These are phyloP conservation scores for Exophiala sp. DNA, from an alignment of 2,329 filamentous ascomycete genomes.

Conservation along the genomic window DNA sequence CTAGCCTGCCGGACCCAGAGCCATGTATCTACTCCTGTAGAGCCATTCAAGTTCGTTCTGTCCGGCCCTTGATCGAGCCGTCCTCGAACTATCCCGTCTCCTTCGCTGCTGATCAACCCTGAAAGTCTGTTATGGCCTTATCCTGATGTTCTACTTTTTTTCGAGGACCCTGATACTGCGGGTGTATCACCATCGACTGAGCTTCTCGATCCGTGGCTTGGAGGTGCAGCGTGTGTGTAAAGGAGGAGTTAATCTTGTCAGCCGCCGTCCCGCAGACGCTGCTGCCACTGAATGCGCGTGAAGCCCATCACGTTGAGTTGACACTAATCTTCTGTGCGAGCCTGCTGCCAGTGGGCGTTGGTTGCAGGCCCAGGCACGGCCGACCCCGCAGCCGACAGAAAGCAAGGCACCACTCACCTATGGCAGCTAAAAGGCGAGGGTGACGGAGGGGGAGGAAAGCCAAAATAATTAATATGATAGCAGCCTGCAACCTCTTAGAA, in stretches of 20 bases:
- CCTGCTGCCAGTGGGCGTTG: not conserved
- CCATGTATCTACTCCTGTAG: constrained; percentile 1
- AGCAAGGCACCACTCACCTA: constrained; percentile 17
- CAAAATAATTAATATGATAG: not conserved
- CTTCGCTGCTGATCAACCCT: not conserved
- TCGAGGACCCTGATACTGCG: not conserved
- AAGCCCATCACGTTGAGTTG: not conserved
- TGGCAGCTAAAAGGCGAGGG: constrained; percentile 2
- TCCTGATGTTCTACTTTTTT: not conserved
- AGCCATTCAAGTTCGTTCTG: constrained; percentile 7
- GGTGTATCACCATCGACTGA: no score
- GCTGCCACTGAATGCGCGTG: constrained; percentile 10
- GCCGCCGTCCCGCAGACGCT: constrained; percentile 19
- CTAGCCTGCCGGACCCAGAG: constrained; percentile 16
- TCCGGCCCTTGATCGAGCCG: not conserved
- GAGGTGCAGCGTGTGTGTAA: not conserved
- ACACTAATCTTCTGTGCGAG: constrained; percentile 22
- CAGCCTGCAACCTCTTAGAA: not conserved
- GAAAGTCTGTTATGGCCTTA: not conserved
- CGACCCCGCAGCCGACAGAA: constrained; percentile 20
- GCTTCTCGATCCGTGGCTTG: not conserved
- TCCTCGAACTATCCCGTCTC: not conserved
- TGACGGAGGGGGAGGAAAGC: no score
- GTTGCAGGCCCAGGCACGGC: constrained; percentile 17
- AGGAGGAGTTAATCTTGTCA: constrained; percentile 14